Percentiles rank a stretch among this genome's conserved stretches.
Conservation (phyloP, 2,329 filamentous ascomycete genomes). For the Xylariaceae sp. region DNA sequence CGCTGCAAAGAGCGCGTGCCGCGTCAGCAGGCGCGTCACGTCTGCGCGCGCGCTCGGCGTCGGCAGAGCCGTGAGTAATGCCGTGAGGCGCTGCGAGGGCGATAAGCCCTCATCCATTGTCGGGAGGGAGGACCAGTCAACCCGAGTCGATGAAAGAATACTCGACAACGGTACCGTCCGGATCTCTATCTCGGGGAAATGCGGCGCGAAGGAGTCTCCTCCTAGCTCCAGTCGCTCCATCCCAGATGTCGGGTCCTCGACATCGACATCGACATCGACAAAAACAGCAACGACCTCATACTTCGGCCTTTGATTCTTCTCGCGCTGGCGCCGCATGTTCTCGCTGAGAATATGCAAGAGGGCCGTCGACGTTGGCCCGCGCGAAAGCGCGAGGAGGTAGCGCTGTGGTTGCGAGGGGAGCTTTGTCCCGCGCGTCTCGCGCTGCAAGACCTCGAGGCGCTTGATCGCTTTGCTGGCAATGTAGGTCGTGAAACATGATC, state of each 20-base stretch:
- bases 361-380: constrained; percentile 73
- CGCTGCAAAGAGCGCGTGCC: constrained; percentile 62
- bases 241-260: background rate
- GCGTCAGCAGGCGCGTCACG: constrained; percentile 63
- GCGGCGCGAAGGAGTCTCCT: constrained; percentile 25
- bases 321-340: constrained; percentile 60
- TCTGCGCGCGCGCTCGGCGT: constrained; percentile 74
- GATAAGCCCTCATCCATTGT: constrained; percentile 4
- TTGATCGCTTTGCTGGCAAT: constrained; percentile 74
- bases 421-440: constrained; percentile 38
- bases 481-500: constrained; percentile 73
- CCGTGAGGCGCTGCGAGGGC: constrained; percentile 38
- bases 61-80: constrained; percentile 55
- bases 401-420: constrained; percentile 36
- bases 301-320: constrained; percentile 46
- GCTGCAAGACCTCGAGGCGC: constrained; percentile 52
- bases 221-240: too few species aligned
- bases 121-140: constrained; percentile 50
- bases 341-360: constrained; percentile 70
- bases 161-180: constrained; percentile 55
- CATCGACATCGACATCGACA: constrained; percentile 10
- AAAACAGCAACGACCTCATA: constrained; percentile 60
- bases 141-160: constrained; percentile 26
- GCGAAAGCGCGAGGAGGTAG: constrained; percentile 74
- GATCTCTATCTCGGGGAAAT: constrained; percentile 64